Conservation (phyloP, 2,329 filamentous ascomycete genomes). For the Trichoderma sp. region DNA sequence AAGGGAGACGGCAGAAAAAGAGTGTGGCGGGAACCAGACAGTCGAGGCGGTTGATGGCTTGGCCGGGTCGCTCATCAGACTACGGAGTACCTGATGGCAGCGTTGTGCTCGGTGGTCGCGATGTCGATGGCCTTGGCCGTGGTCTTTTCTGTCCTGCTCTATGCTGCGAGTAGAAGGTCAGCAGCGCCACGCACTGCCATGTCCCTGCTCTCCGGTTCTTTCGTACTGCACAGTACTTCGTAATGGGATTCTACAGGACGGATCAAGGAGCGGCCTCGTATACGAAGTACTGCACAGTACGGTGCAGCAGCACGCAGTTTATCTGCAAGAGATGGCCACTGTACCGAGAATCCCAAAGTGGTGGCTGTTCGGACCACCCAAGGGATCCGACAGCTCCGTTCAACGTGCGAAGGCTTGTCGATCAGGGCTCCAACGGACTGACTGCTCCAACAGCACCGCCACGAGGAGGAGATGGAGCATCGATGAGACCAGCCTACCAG, state of each 20-base stretch:
- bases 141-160: neutral
- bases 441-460: neutral
- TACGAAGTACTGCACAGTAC: too few relatives aligned
- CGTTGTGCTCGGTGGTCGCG: neutral
- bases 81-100: neutral
- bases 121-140: neutral
- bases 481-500: neutral
- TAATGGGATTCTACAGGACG: neutral
- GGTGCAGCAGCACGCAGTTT: neutral
- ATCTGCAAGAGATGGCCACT: conserved; percentile 1
- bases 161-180: conserved; percentile 1
- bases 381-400: conserved; percentile 13
- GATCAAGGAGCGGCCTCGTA: neutral
- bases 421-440: conserved; percentile 2
- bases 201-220: neutral
- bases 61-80: neutral
- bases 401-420: conserved; percentile 7
- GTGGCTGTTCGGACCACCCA: neutral
- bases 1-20: conserved; percentile 5
- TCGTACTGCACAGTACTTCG: neutral
- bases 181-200: neutral
- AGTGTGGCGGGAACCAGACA: conserved; percentile 4
- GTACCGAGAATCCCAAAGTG: neutral
- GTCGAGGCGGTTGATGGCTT: neutral
- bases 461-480: neutral